Percentiles rank a stretch among this genome's conserved stretches.
Conservation (phyloP, 148 eudicot species). For the Chenopodium formosanum region DNA sequence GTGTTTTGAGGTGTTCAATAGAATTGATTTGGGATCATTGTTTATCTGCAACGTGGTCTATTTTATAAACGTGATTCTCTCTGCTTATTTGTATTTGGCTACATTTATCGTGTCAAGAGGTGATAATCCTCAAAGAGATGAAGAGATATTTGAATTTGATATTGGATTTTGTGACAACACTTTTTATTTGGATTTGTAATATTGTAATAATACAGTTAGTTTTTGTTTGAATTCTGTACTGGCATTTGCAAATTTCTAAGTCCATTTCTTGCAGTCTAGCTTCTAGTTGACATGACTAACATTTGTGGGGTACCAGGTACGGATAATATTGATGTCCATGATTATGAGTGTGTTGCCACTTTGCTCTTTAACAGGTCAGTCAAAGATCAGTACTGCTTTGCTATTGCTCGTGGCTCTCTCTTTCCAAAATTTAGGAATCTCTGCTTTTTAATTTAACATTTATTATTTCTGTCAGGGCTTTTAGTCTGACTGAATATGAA, state of each 20-base stretch:
- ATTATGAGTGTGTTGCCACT: conserved; percentile 45
- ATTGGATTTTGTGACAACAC: neutral
- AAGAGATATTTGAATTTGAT: neutral
- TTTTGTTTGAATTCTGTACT: neutral
- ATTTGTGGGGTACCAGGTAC: conserved; percentile 23
- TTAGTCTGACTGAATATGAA: conserved; percentile 59
- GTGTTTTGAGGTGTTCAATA: neutral
- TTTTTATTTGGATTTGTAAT: neutral
- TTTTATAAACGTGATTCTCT: neutral
- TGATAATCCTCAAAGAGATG: neutral
- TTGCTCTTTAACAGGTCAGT: conserved; percentile 55
- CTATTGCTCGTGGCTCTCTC: neutral
- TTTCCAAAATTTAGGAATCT: neutral
- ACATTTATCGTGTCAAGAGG: no score
- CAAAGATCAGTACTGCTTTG: neutral
- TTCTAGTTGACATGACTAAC: neutral
- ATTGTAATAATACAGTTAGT: no score
- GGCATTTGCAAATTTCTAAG: neutral
- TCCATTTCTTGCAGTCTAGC: no score
- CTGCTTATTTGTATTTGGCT: neutral
- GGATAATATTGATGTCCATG: conserved; percentile 21
- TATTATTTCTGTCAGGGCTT: conserved; percentile 43
- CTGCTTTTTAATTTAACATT: neutral
- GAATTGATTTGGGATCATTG: neutral
- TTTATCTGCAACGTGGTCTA: neutral